These are phyloP conservation scores for Elongisporangium undulatum DNA, from an alignment of 352 stramenopile genomes.

Conservation along the genomic window DNA sequence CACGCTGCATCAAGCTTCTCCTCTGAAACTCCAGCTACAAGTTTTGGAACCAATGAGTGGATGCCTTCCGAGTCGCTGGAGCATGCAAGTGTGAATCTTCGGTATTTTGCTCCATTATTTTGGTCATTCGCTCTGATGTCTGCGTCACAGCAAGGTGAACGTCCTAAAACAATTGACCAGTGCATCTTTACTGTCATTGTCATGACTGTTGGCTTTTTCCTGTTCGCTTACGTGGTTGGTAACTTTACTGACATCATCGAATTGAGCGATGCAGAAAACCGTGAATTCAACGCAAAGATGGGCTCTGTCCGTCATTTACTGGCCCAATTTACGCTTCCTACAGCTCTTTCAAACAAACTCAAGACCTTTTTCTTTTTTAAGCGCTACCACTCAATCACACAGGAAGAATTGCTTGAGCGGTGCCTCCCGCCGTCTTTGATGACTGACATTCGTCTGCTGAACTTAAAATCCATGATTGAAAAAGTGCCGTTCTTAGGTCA, in stretches of 20 bases:
- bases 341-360: conserved; percentile 25
- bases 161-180: conserved; percentile 33
- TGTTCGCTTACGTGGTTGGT: conserved; percentile 58
- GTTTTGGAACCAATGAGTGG: conserved; percentile 31
- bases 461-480: conserved; percentile 44
- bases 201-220: conserved; percentile 36
- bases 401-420: conserved; percentile 36
- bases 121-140: conserved; percentile 66
- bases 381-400: conserved; percentile 49
- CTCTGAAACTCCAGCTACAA: conserved; percentile 2
- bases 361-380: conserved; percentile 52
- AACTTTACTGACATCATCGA: conserved; percentile 52
- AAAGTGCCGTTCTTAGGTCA: conserved; percentile 48
- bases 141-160: conserved; percentile 31
- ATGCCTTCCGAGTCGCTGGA: conserved; percentile 20
- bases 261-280: conserved; percentile 38
- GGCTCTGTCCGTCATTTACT: conserved; percentile 34
- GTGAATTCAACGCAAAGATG: conserved; percentile 44
- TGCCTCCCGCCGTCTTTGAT: conserved; percentile 45
- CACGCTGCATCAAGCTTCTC: conserved; percentile 28
- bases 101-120: conserved; percentile 45
- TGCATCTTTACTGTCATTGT: conserved; percentile 43
- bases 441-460: conserved; percentile 45
- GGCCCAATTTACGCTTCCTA: conserved; percentile 32
- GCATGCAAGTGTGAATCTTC: conserved; percentile 9